Base-by-base conservation (phyloP, 1,139 yeast species). In the Chernovozyma aurita region DNA sequence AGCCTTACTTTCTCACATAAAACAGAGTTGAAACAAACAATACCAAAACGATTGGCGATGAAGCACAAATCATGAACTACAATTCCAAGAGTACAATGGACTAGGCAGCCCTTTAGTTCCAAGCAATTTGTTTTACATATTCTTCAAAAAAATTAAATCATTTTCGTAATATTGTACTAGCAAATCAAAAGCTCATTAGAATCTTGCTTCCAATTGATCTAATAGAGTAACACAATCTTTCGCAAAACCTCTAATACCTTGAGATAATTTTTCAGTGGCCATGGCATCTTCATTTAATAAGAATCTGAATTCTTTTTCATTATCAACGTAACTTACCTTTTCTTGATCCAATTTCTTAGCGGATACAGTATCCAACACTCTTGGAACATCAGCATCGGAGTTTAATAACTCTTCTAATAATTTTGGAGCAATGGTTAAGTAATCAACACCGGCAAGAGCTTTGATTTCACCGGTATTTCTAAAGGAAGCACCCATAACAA, bases 401-500 rank as follows among this genome's bases (percentile, higher is more conserved):
- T 80, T 80, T 64, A 78, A 65, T 62, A 92, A 80, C 70, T 87
- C 85, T 70, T 90, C 97, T 66, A 92, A 80, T 57, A 92, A 77
- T 63, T 76, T 78, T 61, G 98, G 98, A 53, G 98, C 78, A 57
- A 92, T 90, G 61, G 99, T 92, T 71, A 92, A 77, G 79, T 70
- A 94, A 66, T 92, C 99, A 61, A 87, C 85, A 66, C 98, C 99
- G 47, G 98, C 97, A 56, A 92, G 78, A 52, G 95, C 95, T 70
- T 83, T 85, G 71, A 92, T 88, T 74, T 92, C 98, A 51, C 94
- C 97, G 48, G 76, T 70, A 77, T 90, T 94, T 82, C 99, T 90
- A 90, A 92, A 92, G 42, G 97, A 90, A 45, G 99, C 99, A 69
- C 98, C 99, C 98, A 92, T 92, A 59, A 92, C 98, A 63, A 92